These are phyloP conservation scores for Cyclotella baltica DNA, from an alignment of 108 stramenopile species.

Conservation along the genomic window DNA sequence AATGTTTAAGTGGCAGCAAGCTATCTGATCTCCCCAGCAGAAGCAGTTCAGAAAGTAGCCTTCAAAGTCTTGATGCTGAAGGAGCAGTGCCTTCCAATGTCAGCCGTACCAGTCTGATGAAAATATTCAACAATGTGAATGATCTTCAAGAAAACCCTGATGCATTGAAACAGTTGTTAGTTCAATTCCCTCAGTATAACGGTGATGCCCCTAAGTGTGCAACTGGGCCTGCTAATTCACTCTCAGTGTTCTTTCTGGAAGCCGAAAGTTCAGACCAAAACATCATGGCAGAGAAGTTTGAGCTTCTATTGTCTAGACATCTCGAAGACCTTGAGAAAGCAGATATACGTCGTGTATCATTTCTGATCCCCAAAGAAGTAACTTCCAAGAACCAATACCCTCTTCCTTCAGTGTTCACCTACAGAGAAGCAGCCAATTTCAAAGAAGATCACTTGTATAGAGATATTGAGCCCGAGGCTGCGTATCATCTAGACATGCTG, in stretches of 20 bases:
- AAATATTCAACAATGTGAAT: constrained; percentile 60
- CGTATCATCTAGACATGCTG: constrained; percentile 90
- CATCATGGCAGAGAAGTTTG: constrained; percentile 58
- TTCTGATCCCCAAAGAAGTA: constrained; percentile 60
- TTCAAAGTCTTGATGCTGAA: constrained; percentile 54
- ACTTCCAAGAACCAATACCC: constrained; percentile 53
- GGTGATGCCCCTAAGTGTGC: constrained; percentile 41
- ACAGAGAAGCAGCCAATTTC: constrained; percentile 74
- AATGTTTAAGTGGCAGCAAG: constrained; percentile 70
- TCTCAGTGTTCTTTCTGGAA: constrained; percentile 84
- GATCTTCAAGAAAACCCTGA: constrained; percentile 52
- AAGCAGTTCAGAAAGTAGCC: constrained; percentile 65
- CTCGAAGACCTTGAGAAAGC: constrained; percentile 65
- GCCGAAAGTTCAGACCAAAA: constrained; percentile 51
- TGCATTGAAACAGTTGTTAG: constrained; percentile 53
- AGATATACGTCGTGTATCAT: constrained; percentile 83
- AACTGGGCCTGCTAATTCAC: constrained; percentile 81
- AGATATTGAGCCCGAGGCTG: constrained; percentile 93
- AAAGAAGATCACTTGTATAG: constrained; percentile 93
- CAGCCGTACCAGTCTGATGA: constrained; percentile 66
- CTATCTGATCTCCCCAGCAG: constrained; percentile 62
- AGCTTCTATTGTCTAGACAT: constrained; percentile 53
- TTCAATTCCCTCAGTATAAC: constrained; percentile 69
- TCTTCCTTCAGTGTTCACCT: constrained; percentile 94
- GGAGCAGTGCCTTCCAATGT: constrained; percentile 68